These are phyloP conservation scores for Hippophae tibetana DNA, from an alignment of 306 rosid species.

Conservation along the genomic window DNA sequence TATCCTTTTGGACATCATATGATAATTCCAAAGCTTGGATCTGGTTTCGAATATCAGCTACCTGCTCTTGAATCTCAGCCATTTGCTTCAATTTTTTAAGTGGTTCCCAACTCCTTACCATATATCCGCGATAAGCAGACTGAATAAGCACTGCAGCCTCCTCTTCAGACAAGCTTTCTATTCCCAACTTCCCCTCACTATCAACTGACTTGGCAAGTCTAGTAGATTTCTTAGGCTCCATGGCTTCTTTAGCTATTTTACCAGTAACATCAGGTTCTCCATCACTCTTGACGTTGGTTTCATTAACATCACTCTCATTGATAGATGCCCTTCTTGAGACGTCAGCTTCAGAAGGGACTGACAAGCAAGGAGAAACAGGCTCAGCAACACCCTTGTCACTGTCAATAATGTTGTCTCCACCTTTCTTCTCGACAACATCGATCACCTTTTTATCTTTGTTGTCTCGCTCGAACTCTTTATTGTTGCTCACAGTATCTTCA, in stretches of 20 bases:
- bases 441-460: slow-evolving; percentile 16
- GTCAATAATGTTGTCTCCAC: slow-evolving; percentile 9
- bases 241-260: slow-evolving; percentile 8
- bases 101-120: slow-evolving; percentile 56
- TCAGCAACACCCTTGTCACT: background rate
- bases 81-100: slow-evolving; percentile 62
- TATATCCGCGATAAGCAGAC: slow-evolving; percentile 57
- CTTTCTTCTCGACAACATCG: slow-evolving; percentile 16
- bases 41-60: slow-evolving; percentile 24
- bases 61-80: slow-evolving; percentile 40
- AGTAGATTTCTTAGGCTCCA: background rate
- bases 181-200: slow-evolving; percentile 6
- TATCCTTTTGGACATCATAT: slow-evolving; percentile 25
- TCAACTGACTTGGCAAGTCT: slow-evolving; percentile 2
- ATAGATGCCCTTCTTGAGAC: background rate
- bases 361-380: background rate
- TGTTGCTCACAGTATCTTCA: background rate
- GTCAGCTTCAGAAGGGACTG: background rate
- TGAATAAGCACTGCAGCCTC: slow-evolving; percentile 67
- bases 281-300: background rate
- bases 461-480: slow-evolving; percentile 13
- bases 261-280: slow-evolving; percentile 4
- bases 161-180: slow-evolving; percentile 23
- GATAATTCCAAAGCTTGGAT: slow-evolving; percentile 35
- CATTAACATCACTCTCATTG: slow-evolving; percentile 3